A percentile compares a stretch with the other conserved stretches of the same genome.
phyloP scores from a whole-genome alignment of 495 filamentous ascomycete genomes.

The Neurospora sp. region DNA sequence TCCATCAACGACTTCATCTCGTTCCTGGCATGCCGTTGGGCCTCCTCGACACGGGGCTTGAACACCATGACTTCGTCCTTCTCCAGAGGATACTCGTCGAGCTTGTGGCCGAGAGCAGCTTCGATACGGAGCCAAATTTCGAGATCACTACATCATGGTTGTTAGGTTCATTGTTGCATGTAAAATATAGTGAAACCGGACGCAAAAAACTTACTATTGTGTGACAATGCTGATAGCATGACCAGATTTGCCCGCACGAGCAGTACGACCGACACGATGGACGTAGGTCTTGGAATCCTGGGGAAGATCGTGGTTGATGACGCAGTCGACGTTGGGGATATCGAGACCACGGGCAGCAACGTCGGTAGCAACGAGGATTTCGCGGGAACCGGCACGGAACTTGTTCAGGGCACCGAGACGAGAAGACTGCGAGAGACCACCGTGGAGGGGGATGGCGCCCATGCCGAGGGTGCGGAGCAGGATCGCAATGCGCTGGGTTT shows the following conservation, averaged over 20 bases:
- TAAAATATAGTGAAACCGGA: not conserved
- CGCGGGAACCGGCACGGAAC: slow-evolving; percentile 62
- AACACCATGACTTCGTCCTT: slow-evolving; percentile 89
- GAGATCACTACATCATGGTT: slow-evolving; percentile 43
- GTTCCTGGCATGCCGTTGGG: slow-evolving; percentile 68
- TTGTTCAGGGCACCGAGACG: slow-evolving; percentile 80
- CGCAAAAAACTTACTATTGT: slow-evolving; percentile 49
- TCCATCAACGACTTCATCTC: slow-evolving; percentile 81
- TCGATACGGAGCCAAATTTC: slow-evolving; percentile 84
- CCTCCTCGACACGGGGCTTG: slow-evolving; percentile 67
- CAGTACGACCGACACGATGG: slow-evolving; percentile 88
- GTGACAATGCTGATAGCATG: slow-evolving; percentile 71
- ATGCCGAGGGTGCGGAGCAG: slow-evolving; percentile 62
- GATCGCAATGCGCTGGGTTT: slow-evolving; percentile 75
- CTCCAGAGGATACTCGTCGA: slow-evolving; percentile 51
- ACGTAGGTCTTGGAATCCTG: slow-evolving; percentile 85
- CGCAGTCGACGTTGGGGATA: slow-evolving; percentile 83
- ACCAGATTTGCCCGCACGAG: slow-evolving; percentile 81
- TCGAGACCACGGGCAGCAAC: slow-evolving; percentile 91
- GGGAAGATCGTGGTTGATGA: slow-evolving; percentile 80
- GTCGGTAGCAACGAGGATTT: slow-evolving; percentile 92
- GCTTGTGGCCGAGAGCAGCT: slow-evolving; percentile 63
- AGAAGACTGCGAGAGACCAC: slow-evolving; percentile 74
- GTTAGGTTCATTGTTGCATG: not conserved
- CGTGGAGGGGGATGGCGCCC: slow-evolving; percentile 83